Conservation (phyloP, 495 filamentous ascomycete species). For the Aspergillus bridgeri region DNA sequence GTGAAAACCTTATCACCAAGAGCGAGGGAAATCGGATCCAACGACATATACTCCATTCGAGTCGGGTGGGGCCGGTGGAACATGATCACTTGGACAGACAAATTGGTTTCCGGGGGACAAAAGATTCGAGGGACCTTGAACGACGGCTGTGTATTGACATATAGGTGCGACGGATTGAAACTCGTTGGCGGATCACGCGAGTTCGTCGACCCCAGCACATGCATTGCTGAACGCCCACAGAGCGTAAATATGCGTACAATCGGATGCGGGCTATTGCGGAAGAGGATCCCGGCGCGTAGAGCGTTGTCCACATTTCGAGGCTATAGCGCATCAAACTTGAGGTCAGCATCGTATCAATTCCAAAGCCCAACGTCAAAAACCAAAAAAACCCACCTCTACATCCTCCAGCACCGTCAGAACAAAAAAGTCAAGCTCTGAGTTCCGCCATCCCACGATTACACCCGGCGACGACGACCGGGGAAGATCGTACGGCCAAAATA, state of each 20-base stretch:
- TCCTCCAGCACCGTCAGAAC: conserved; percentile 86
- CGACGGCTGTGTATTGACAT: conserved; percentile 56
- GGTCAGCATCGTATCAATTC: conserved; percentile 4
- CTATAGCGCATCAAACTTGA: conserved; percentile 27
- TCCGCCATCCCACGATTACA: conserved; percentile 91
- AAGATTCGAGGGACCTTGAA: conserved; percentile 65
- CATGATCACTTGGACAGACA: conserved; percentile 81
- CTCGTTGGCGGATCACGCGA: conserved; percentile 40
- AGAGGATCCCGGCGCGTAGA: conserved; percentile 75
- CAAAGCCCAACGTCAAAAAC: neutral
- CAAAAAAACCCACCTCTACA: conserved; percentile 66
- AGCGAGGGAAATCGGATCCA: conserved; percentile 82
- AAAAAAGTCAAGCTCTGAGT: conserved; percentile 85
- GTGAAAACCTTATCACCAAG: conserved; percentile 67
- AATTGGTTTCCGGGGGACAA: conserved; percentile 55
- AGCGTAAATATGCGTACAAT: conserved; percentile 76
- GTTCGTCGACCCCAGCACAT: conserved; percentile 82
- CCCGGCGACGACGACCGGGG: conserved; percentile 68
- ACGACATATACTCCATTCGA: conserved; percentile 94
- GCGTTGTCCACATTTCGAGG: conserved; percentile 80
- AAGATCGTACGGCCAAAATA: conserved; percentile 96
- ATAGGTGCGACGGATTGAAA: conserved; percentile 68
- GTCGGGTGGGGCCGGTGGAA: conserved; percentile 83
- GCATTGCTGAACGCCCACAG: conserved; percentile 77
- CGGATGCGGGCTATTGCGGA: conserved; percentile 78